A percentile compares a stretch with the other conserved stretches of the same genome.
Conservation (phyloP, 1,284 basidiomycete genomes). For the Dichomitus squalens region DNA sequence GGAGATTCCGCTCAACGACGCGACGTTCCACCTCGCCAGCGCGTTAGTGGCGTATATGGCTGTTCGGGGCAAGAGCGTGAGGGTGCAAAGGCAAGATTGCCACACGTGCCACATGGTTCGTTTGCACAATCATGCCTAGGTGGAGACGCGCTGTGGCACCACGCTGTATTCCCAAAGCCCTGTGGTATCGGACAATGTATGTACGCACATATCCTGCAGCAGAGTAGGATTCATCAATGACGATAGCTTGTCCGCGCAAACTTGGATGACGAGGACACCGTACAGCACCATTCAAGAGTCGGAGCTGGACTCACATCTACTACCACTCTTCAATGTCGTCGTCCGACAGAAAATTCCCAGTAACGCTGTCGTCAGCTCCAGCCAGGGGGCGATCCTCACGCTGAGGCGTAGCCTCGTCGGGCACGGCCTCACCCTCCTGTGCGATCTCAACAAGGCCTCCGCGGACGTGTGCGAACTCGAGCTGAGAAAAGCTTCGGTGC, state of each 20-base stretch:
- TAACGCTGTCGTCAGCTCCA: conserved; percentile 11
- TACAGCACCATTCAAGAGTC: background rate
- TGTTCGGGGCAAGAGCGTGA: background rate
- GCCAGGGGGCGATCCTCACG: conserved; percentile 21
- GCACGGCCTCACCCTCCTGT: conserved; percentile 38
- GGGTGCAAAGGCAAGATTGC: conserved; percentile 1
- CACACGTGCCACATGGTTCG: background rate
- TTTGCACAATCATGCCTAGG: background rate
- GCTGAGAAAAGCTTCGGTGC: conserved; percentile 56
- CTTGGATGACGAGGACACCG: too few species aligned
- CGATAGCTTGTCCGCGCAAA: background rate
- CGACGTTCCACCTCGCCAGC: conserved; percentile 5
- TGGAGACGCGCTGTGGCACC: background rate
- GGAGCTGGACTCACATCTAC: background rate
- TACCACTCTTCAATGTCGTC: conserved; percentile 70
- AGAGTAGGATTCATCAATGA: background rate
- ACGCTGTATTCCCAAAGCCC: background rate
- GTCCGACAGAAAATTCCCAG: conserved; percentile 62
- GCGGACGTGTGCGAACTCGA: conserved; percentile 44
- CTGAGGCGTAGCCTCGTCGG: conserved; percentile 29
- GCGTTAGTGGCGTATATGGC: conserved; percentile 7
- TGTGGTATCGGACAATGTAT: background rate
- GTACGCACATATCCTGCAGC: background rate
- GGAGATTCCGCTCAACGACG: background rate
- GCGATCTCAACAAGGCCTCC: conserved; percentile 37